Base-by-base conservation (phyloP, 495 filamentous ascomycete genomes). In the Hyaloscypha bicolor region DNA sequence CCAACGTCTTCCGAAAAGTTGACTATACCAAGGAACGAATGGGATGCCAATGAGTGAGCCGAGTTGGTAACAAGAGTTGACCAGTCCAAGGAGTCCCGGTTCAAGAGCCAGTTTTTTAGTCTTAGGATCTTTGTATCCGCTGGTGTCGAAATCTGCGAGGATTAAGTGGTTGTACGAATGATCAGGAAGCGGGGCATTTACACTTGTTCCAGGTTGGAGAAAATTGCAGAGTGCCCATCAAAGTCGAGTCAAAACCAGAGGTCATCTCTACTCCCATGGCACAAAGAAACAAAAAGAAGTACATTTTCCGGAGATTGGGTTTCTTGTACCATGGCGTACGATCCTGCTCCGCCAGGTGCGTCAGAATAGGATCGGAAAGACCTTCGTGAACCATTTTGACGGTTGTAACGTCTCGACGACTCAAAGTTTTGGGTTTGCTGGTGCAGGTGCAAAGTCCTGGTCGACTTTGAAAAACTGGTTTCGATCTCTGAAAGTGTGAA, bases 241-340 rank as follows among this genome's bases (percentile, higher is more conserved):
- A 86, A 68, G 88, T 86, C 6, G 85, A 87, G 74, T 91, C 88
- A 72, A 91, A 91, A 0, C 89, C 88, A 33, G 87, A 89, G 1
- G 88, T 91, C 78, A 89, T 86, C 76, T 60, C 58, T 55, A 89
- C 86, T 12, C 89, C 88, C 76, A 91, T 88, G 69, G 84, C 82
- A 12, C 86, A 84, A n/a, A 87, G 86, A 69, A 89, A 85, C 64
- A 92, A 76, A 70, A 88, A 66, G 11, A 88, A 73, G 74, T 91
- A 91, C 67, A 91, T 76, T 39, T 67, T 62, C 37, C 88, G 80
- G 37, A 91, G 79, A 67, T 91, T 88, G 3, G 69, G 80, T 71
- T 91, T 91, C 74, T 83, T 82, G 71, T 85, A 89, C 88, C 88
- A 88, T 45, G 80, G 75, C 25, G 83, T 75, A 60, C 76, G 83